phyloP scores from a whole-genome alignment of 1,284 basidiomycete species.

The Austroboletus novae-zelandiae region DNA sequence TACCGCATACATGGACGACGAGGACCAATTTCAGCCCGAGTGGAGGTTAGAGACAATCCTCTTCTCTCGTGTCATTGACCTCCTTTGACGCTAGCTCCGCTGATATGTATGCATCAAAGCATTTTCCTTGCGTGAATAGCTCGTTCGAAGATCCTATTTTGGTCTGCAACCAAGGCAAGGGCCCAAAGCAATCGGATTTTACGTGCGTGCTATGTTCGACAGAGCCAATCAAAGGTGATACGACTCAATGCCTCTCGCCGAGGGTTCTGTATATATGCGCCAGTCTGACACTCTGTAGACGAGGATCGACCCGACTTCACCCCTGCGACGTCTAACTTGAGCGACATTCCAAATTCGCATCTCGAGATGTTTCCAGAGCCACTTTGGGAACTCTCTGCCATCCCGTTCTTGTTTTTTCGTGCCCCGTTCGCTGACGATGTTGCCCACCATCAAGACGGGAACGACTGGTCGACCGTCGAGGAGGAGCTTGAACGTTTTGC shows the following conservation, averaged over 20 bases:
- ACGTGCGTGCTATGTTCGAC: constrained; percentile 22
- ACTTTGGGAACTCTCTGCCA: constrained; percentile 30
- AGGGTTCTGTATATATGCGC: constrained; percentile 17
- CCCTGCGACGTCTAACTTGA: not conserved
- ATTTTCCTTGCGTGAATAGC: not conserved
- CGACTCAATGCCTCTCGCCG: not conserved
- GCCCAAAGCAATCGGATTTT: constrained; percentile 6
- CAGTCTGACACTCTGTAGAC: constrained; percentile 14
- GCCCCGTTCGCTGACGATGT: constrained; percentile 18
- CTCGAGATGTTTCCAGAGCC: constrained; percentile 16
- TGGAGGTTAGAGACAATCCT: constrained; percentile 19
- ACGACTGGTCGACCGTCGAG: constrained; percentile 20
- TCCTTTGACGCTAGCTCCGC: constrained; percentile 9
- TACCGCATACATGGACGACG: constrained; percentile 16
- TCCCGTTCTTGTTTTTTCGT: constrained; percentile 29
- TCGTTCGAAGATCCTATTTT: not conserved
- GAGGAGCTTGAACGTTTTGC: constrained; percentile 23
- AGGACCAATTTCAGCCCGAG: not conserved
- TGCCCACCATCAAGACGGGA: not conserved
- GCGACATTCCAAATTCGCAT: not conserved
- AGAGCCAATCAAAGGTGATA: constrained; percentile 22
- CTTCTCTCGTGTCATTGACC: constrained; percentile 14
- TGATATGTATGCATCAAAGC: not conserved
- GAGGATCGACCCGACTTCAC: constrained; percentile 1
- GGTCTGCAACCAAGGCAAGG: constrained; percentile 21